These are phyloP conservation scores for Hemisphaericaspora xylofermentans DNA, from an alignment of 1,139 yeast species.

Conservation along the genomic window DNA sequence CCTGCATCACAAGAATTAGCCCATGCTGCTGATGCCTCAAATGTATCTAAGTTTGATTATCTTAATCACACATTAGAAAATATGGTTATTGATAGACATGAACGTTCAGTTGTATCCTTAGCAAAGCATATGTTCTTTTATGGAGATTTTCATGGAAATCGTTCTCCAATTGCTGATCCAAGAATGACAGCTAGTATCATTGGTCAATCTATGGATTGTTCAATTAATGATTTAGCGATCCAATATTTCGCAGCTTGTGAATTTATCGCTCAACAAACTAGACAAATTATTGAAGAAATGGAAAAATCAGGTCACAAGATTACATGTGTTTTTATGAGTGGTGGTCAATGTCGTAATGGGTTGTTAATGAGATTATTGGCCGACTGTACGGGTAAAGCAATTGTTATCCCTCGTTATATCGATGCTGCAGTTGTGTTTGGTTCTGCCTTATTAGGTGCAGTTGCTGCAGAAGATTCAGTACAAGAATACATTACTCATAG, in stretches of 20 bases:
- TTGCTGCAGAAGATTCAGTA: slow-evolving; percentile 70
- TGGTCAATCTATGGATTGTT: slow-evolving; percentile 89
- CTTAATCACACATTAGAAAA: slow-evolving; percentile 73
- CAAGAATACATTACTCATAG: slow-evolving; percentile 33
- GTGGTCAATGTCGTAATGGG: slow-evolving; percentile 95
- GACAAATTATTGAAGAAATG: slow-evolving; percentile 90
- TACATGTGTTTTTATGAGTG: slow-evolving; percentile 80
- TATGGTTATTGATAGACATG: slow-evolving; percentile 52
- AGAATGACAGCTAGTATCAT: slow-evolving; percentile 90
- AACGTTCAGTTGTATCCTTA: slow-evolving; percentile 73
- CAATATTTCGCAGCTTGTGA: slow-evolving; percentile 93
- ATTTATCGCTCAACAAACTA: slow-evolving; percentile 94
- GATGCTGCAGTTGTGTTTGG: slow-evolving; percentile 98
- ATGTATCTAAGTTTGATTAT: slow-evolving; percentile 77
- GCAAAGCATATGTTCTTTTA: slow-evolving; percentile 87
- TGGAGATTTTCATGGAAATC: slow-evolving; percentile 95
- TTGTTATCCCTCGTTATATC: slow-evolving; percentile 88
- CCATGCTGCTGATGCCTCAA: slow-evolving; percentile 60
- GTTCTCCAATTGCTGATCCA: slow-evolving; percentile 96
- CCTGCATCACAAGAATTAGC: slow-evolving; percentile 80
- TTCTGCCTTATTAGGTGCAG: slow-evolving; percentile 90
- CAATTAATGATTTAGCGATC: slow-evolving; percentile 80
- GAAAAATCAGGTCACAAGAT: slow-evolving; percentile 75
- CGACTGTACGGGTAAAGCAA: slow-evolving; percentile 90
- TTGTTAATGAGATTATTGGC: slow-evolving; percentile 86